Evolutionary conservation across 2,329 filamentous ascomycete species (phyloP).

Genomic region (Byssochlamys sp.): DNA sequence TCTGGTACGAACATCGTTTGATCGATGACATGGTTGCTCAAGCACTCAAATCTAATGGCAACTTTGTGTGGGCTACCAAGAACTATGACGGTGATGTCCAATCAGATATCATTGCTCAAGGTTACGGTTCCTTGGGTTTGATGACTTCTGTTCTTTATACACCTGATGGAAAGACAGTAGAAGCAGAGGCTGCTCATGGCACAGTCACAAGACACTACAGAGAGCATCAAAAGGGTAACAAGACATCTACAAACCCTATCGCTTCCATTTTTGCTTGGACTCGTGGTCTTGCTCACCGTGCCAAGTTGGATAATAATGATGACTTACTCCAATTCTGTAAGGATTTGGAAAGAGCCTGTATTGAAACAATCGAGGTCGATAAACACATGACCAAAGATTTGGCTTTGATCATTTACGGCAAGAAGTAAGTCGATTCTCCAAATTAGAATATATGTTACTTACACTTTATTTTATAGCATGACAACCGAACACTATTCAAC

Average conservation of each 20-base stretch:
- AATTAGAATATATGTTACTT: no score
- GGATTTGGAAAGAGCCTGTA: slow-evolving; percentile 79
- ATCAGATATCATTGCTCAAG: slow-evolving; percentile 95
- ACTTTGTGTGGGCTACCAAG: slow-evolving; percentile 60
- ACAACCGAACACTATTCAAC: no score
- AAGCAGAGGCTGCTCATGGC: slow-evolving; percentile 94
- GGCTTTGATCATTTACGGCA: no score
- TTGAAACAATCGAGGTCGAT: slow-evolving; percentile 87
- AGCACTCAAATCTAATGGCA: slow-evolving; percentile 97
- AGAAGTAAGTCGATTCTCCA: no score
- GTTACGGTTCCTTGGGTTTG: slow-evolving; percentile 92
- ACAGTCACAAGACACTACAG: slow-evolving; percentile 97
- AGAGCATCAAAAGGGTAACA: slow-evolving; percentile 94
- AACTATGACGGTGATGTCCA: slow-evolving; percentile 99
- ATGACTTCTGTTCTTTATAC: slow-evolving; percentile 98
- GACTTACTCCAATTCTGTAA: slow-evolving; percentile 87
- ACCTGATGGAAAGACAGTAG: slow-evolving; percentile 90
- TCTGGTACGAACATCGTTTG: slow-evolving; percentile 98
- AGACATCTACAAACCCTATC: slow-evolving; percentile 97
- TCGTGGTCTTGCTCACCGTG: slow-evolving; percentile 82
- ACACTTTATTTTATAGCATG: no score
- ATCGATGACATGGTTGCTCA: slow-evolving; percentile 99
- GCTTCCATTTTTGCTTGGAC: slow-evolving; percentile 99
- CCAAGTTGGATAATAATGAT: slow-evolving; percentile 80
- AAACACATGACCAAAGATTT: slow-evolving; percentile 99